These are phyloP conservation scores for Botrytis medusae DNA, from an alignment of 2,329 filamentous ascomycete species.

Conservation along the genomic window DNA sequence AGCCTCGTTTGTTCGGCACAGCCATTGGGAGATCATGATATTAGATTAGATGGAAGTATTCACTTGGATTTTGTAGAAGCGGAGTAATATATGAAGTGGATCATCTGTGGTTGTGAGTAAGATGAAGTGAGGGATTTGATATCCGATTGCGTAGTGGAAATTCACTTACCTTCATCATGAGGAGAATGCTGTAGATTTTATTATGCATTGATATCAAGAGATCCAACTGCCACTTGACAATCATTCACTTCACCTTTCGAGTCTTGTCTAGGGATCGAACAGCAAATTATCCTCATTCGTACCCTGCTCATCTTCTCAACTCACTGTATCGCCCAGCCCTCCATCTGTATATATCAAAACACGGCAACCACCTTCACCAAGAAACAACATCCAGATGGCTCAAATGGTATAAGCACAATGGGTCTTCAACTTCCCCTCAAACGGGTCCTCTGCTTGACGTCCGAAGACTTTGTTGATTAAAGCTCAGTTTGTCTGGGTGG, in stretches of 20 bases:
- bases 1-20: not conserved
- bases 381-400: not conserved
- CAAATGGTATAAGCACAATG: not conserved
- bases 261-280: too few species aligned
- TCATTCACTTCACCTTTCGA: not conserved
- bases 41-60: not conserved
- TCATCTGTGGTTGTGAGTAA: not conserved
- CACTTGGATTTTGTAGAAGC: not conserved
- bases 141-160: not conserved
- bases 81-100: not conserved
- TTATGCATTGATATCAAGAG: not conserved
- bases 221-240: too few species aligned
- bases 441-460: not conserved
- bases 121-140: not conserved
- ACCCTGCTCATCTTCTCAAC: not conserved
- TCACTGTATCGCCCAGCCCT: rapidly evolving
- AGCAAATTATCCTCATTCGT: not conserved
- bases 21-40: not conserved
- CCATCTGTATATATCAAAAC: too few species aligned
- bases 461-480: not conserved
- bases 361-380: not conserved
- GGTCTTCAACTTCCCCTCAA: not conserved
- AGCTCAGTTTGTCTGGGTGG: not conserved
- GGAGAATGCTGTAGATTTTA: not conserved
- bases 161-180: not conserved